Conservation (phyloP, 2,329 filamentous ascomycete species). For the Rugonectria rugulosa region DNA sequence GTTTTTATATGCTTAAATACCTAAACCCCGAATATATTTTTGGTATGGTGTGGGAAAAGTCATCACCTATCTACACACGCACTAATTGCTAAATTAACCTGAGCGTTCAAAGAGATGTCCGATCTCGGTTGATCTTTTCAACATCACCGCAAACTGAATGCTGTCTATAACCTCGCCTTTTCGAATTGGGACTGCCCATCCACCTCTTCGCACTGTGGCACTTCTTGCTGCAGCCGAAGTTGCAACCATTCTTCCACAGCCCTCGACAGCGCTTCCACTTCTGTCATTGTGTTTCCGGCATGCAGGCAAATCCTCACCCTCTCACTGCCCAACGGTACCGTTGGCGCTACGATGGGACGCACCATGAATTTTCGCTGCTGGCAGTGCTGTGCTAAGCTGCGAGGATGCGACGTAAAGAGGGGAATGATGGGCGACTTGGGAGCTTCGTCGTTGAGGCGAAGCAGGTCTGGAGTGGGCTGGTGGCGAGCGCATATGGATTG, state of each 20-base stretch:
- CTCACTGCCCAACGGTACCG: slow-evolving; percentile 69
- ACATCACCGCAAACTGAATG: too few relatives aligned
- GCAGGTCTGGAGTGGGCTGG: slow-evolving; percentile 34
- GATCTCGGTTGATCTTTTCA: too few relatives aligned
- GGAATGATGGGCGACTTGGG: slow-evolving; percentile 71
- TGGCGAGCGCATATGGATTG: slow-evolving; percentile 41
- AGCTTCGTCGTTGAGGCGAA: slow-evolving; percentile 43
- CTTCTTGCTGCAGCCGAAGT: background rate
- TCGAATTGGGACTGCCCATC: background rate
- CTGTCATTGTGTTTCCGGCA: slow-evolving; percentile 65
- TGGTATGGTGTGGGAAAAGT: too few relatives aligned
- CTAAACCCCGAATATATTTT: too few relatives aligned
- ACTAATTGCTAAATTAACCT: too few relatives aligned
- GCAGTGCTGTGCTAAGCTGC: slow-evolving; percentile 65
- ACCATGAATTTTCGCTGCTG: slow-evolving; percentile 67
- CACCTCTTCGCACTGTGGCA: too few relatives aligned
- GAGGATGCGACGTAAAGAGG: slow-evolving; percentile 64
- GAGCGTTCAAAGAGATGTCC: too few relatives aligned
- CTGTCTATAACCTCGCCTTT: background rate
- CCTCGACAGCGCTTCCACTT: slow-evolving; percentile 62
- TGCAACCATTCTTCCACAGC: slow-evolving; percentile 57
- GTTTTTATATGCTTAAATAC: too few relatives aligned
- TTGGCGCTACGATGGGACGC: slow-evolving; percentile 72
- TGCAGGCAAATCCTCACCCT: slow-evolving; percentile 73
- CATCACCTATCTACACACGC: background rate